Base-by-base conservation (phyloP, 108 stramenopile genomes). In the Seminavis robusta region DNA sequence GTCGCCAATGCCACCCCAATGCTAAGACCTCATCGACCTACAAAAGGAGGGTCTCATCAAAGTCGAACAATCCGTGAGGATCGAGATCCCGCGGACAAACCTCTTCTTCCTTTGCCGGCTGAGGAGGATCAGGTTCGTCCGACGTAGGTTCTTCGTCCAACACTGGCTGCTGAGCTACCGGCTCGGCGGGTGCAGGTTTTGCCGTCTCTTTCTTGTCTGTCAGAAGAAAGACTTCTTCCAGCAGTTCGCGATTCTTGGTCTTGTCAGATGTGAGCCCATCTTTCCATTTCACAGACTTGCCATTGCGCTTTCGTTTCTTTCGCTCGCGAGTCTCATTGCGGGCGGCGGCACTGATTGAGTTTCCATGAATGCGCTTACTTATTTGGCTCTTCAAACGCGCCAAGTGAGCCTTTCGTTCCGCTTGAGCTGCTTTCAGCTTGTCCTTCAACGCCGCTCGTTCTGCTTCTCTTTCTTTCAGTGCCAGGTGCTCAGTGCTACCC, bases 201-300 rank as follows among this genome's bases (percentile, higher is more conserved):
- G n/a, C n/a, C n/a, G 16, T 17, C 16, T 45, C 44, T 16, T 17
- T 45, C 44, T 17, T 45, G 8, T 36, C 52, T 10, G 28, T 33
- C 43, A 60, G 75, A 6, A 64, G 38, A 59, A 69, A 73, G 15
- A 75, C 74, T 13, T 70, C 64, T 51, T 81, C 80, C 23, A 77
- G 45, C 23, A 49, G 15, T 16, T 55, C 29, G 67, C 73, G 45
- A 39, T 71, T 71, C 10, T 45, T 38, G 9, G 56, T 49, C 1
- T 34, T 49, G 7, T 43, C 33, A 19, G 50, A 50, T 17, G 50
- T 52, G 27, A 71, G 39, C n/a, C 69, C 80, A 47, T 81, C 80
- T 32, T 77, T 77, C 75, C 80, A 81, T n/a, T 36, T 30, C 0
- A 81, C 72, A 34, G 31, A 27, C 15, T 54, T 59, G 11, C 54